These are phyloP conservation scores for Podaxis mareebaensis DNA, from an alignment of 768 basidiomycete species.

Conservation along the genomic window DNA sequence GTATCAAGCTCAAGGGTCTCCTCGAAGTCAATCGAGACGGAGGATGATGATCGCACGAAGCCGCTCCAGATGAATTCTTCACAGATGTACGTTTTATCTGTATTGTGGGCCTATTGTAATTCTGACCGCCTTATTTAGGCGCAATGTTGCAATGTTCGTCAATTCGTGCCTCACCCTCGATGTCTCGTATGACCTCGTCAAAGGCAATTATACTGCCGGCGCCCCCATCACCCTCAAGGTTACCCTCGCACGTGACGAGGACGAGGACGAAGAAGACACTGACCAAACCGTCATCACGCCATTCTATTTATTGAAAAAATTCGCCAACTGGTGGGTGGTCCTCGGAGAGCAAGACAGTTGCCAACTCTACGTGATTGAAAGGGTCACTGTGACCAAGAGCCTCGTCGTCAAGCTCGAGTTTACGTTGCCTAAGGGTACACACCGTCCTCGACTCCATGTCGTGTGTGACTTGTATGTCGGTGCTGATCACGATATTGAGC, in stretches of 20 bases:
- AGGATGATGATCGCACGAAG: conserved; percentile 83
- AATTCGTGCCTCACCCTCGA: conserved; percentile 98
- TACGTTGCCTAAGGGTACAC: conserved; percentile 80
- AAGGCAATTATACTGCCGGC: conserved; percentile 84
- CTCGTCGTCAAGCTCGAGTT: conserved; percentile 90
- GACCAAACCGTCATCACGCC: conserved; percentile 92
- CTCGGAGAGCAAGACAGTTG: conserved; percentile 82
- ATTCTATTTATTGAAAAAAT: conserved; percentile 87
- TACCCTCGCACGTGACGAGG: conserved; percentile 75
- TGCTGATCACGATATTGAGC: conserved; percentile 87
- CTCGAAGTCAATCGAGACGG: conserved; percentile 61
- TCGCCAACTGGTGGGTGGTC: conserved; percentile 93
- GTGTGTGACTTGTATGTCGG: conserved; percentile 93
- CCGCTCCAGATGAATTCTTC: conserved; percentile 77
- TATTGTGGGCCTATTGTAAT: neutral
- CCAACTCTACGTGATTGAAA: conserved; percentile 83
- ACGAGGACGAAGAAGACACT: conserved; percentile 71
- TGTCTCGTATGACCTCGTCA: conserved; percentile 81
- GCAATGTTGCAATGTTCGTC: conserved; percentile 91
- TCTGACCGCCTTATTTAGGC: conserved; percentile 48
- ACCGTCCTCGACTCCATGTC: conserved; percentile 82
- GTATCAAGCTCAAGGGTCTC: too few relatives aligned
- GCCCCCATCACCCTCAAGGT: conserved; percentile 83
- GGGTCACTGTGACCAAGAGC: conserved; percentile 85
- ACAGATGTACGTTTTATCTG: conserved; percentile 71